Conservation (phyloP, 352 stramenopile genomes). For the Peronospora tabacina region DNA sequence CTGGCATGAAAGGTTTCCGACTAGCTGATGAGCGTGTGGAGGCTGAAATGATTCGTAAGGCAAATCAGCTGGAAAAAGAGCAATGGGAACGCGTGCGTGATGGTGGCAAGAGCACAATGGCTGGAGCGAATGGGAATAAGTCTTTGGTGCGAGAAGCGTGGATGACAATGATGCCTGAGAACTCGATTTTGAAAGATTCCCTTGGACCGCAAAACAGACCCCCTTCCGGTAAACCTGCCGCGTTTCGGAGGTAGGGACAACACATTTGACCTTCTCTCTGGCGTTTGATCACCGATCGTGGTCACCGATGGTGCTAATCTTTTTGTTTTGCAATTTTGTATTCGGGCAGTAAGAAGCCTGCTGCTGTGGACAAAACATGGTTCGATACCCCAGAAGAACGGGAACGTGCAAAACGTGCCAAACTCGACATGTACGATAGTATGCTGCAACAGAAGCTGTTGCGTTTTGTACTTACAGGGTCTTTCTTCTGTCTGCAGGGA, state of each 20-base stretch:
- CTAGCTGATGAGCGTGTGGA: conserved; percentile 60
- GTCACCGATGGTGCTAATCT: not conserved
- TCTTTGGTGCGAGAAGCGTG: conserved; percentile 52
- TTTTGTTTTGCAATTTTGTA: conserved; percentile 5
- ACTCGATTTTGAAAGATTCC: conserved; percentile 63
- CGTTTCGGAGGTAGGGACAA: conserved; percentile 41
- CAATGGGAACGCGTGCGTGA: conserved; percentile 43
- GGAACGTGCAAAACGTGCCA: conserved; percentile 66
- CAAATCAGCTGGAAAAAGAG: conserved; percentile 50
- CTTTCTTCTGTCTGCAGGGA: conserved; percentile 35
- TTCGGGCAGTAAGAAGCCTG: conserved; percentile 56
- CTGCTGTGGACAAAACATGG: conserved; percentile 69
- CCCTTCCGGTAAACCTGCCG: conserved; percentile 41
- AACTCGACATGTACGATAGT: conserved; percentile 63
- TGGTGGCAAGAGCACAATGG: conserved; percentile 7
- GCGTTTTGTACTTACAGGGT: conserved; percentile 6
- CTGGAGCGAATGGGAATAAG: conserved; percentile 10
- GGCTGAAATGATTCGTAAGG: conserved; percentile 57
- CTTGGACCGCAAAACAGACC: conserved; percentile 48
- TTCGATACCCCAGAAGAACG: conserved; percentile 77
- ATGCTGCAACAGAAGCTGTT: not conserved
- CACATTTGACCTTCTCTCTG: not conserved
- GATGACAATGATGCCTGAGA: conserved; percentile 83
- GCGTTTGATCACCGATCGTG: not conserved
- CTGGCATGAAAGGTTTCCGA: conserved; percentile 72